Evolutionary conservation across 2,329 filamentous ascomycete genomes (phyloP).

Genomic region (Daldinia sp.): DNA sequence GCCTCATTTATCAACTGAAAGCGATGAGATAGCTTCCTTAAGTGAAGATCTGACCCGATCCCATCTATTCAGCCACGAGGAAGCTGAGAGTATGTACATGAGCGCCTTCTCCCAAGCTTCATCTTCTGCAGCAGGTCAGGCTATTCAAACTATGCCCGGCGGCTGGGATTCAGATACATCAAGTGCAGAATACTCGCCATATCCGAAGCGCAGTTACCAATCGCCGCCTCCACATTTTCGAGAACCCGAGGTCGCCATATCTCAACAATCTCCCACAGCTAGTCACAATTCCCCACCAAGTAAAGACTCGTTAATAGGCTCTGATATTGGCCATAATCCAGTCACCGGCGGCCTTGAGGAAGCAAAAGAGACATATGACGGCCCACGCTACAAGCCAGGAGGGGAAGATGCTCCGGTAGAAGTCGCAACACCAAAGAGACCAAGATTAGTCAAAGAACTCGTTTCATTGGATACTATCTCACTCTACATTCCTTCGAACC

Average conservation of each 20-base stretch:
- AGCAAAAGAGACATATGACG: slow-evolving; percentile 31
- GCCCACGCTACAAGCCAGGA: slow-evolving; percentile 39
- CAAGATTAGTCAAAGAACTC: slow-evolving; percentile 68
- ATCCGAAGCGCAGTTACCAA: slow-evolving; percentile 25
- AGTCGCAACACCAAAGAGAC: slow-evolving; percentile 63
- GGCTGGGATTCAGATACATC: slow-evolving; percentile 61
- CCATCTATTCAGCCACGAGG: slow-evolving; percentile 80
- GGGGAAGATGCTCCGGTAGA: slow-evolving; percentile 47
- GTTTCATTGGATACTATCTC: slow-evolving; percentile 64
- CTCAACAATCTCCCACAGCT: slow-evolving; percentile 7
- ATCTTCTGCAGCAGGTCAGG: slow-evolving; percentile 42
- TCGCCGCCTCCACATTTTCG: slow-evolving; percentile 5
- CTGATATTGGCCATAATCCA: slow-evolving; percentile 15
- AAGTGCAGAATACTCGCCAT: slow-evolving; percentile 41
- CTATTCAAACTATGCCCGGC: slow-evolving; percentile 61
- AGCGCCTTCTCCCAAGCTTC: slow-evolving; percentile 71
- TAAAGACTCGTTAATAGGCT: not conserved
- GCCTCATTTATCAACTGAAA: slow-evolving; percentile 38
- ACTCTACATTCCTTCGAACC: slow-evolving; percentile 65
- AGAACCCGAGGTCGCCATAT: slow-evolving; percentile 2
- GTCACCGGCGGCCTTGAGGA: slow-evolving; percentile 45
- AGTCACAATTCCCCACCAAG: slow-evolving; percentile 1
- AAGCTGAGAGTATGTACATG: slow-evolving; percentile 90
- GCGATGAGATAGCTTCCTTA: slow-evolving; percentile 47
- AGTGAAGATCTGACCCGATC: slow-evolving; percentile 69